Evolutionary conservation across 148 eudicot species (phyloP).

Genomic region (Suaeda aralocaspica): DNA sequence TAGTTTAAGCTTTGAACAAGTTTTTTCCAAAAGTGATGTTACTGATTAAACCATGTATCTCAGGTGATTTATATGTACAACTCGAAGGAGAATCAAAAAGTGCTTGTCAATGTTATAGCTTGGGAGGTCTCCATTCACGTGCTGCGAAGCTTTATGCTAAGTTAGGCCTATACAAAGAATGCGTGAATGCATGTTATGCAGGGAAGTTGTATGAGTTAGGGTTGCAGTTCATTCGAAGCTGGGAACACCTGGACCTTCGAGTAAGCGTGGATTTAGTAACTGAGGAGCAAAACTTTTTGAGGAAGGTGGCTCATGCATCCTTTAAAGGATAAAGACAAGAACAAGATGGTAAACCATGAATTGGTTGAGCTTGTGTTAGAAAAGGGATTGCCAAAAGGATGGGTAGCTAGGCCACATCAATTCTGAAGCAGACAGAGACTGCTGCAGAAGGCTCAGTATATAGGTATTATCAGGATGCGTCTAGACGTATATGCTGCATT

Average conservation of each 20-base stretch:
- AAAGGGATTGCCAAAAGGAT: too few species aligned
- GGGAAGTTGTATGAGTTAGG: neutral
- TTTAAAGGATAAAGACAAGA: conserved; percentile 28
- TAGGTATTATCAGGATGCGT: too few species aligned
- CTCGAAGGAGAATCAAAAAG: too few species aligned
- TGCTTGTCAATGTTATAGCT: neutral
- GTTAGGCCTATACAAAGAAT: neutral
- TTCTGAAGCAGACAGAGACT: too few species aligned
- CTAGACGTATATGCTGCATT: too few species aligned
- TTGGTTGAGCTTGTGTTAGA: too few species aligned
- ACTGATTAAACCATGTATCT: too few species aligned
- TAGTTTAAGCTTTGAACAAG: too few species aligned
- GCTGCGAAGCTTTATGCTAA: neutral
- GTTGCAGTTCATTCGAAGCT: neutral
- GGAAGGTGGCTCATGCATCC: conserved; percentile 40
- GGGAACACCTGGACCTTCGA: neutral
- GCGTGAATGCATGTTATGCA: neutral
- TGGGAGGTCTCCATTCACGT: neutral
- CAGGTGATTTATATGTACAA: too few species aligned
- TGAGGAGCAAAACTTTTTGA: conserved; percentile 26
- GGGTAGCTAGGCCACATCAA: too few species aligned
- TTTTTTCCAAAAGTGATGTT: too few species aligned
- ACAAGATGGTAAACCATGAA: conserved; percentile 50
- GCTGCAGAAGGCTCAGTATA: too few species aligned
- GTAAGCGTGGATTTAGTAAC: neutral